Evolutionary conservation across 2,329 filamentous ascomycete species (phyloP).

Genomic region (Talaromyces sp.): DNA sequence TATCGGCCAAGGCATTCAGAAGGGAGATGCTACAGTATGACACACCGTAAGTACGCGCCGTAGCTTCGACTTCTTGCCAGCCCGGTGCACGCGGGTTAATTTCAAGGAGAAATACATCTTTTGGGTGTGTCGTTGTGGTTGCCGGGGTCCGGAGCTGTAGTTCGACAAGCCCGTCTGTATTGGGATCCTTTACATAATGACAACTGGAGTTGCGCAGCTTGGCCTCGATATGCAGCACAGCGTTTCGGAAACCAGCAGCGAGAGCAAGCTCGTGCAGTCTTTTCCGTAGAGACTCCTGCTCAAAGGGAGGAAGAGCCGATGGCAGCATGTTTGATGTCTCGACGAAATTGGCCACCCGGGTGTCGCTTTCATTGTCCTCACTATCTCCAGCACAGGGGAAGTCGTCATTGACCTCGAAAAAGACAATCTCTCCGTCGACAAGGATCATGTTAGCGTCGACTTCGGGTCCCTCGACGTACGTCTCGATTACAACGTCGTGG

Average conservation of each 20-base stretch:
- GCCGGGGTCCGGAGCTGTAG: background rate
- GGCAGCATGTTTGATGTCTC: slow-evolving; percentile 11
- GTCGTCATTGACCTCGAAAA: slow-evolving; percentile 36
- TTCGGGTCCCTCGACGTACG: slow-evolving; percentile 40
- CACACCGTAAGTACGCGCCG: background rate
- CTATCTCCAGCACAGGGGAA: slow-evolving; percentile 23
- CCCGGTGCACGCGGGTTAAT: slow-evolving; percentile 24
- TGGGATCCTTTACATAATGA: slow-evolving; percentile 13
- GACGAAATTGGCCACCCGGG: too few relatives aligned
- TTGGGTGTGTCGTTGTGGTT: background rate
- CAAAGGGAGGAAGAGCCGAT: slow-evolving; percentile 17
- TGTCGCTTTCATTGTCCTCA: too few relatives aligned
- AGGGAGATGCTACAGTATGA: background rate
- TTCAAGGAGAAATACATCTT: slow-evolving; percentile 19
- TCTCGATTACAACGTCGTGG: slow-evolving; percentile 31
- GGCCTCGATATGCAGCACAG: slow-evolving; percentile 27
- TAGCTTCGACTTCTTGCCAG: background rate
- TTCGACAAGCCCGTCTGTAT: slow-evolving; percentile 15
- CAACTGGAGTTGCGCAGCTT: slow-evolving; percentile 19
- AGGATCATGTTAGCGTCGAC: slow-evolving; percentile 41
- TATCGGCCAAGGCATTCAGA: background rate
- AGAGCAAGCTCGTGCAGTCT: slow-evolving; percentile 17
- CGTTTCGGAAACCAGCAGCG: slow-evolving; percentile 18
- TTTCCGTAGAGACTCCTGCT: slow-evolving; percentile 15
- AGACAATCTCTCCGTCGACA: slow-evolving; percentile 36